These are phyloP conservation scores for Musa troglodytarum DNA, from an alignment of 176 grass and related monocot species.

Conservation along the genomic window DNA sequence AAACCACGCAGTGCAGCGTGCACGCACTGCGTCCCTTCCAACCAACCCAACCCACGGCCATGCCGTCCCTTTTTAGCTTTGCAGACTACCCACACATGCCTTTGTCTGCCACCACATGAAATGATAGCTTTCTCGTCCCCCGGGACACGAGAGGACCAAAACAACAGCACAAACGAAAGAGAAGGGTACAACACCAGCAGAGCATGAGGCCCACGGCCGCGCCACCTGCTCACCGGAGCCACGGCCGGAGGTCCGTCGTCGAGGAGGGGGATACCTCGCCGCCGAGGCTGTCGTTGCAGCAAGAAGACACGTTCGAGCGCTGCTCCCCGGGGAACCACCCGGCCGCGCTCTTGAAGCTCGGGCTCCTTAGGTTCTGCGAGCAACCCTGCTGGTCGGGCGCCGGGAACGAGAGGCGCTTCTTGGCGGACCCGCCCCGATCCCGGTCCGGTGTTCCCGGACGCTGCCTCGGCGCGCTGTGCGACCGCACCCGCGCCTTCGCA, in stretches of 20 bases:
- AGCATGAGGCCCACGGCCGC: too few species aligned
- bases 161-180: too few species aligned
- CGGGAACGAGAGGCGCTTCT: constrained; percentile 89
- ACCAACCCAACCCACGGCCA: too few species aligned
- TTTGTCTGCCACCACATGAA: too few species aligned
- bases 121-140: too few species aligned
- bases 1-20: too few species aligned
- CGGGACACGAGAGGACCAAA: too few species aligned
- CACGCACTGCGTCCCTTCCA: too few species aligned
- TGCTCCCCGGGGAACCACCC: constrained; percentile 68
- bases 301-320: constrained; percentile 71
- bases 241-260: constrained; percentile 61
- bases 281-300: constrained; percentile 61
- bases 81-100: too few species aligned
- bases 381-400: constrained; percentile 34
- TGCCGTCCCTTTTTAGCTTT: too few species aligned
- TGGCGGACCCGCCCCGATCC: constrained; percentile 29
- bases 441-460: constrained; percentile 57
- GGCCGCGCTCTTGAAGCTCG: constrained; percentile 87
- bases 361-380: constrained; percentile 58
- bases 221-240: constrained; percentile 47
- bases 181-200: too few species aligned
- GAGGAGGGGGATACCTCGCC: constrained; percentile 60
- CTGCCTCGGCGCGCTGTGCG: constrained; percentile 78
- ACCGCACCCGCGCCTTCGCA: constrained; percentile 67